Evolutionary conservation across 75 land plant species (phyloP).

Genomic region (Chamaecyparis obtusa): DNA sequence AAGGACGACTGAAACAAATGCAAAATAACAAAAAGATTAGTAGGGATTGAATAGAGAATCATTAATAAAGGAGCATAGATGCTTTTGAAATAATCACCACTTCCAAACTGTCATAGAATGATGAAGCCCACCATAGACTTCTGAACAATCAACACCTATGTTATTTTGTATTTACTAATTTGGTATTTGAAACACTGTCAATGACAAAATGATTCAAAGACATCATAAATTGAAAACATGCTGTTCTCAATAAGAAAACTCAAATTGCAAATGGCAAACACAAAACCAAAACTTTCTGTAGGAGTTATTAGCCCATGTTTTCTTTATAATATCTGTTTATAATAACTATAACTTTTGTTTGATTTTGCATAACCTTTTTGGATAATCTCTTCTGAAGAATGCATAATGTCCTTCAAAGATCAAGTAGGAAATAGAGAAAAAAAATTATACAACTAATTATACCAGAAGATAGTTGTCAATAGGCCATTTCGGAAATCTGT

Average conservation of each 20-base stretch:
- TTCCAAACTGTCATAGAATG: too few relatives aligned
- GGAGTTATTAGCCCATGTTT: too few relatives aligned
- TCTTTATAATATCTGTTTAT: too few relatives aligned
- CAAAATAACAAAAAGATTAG: neutral
- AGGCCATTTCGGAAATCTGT: too few relatives aligned
- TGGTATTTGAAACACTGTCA: too few relatives aligned
- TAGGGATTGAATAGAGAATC: neutral
- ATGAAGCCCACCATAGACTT: neutral
- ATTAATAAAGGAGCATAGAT: neutral
- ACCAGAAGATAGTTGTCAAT: too few relatives aligned
- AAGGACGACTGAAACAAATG: slow-evolving; percentile 36
- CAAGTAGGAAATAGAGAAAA: neutral
- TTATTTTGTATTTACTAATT: too few relatives aligned
- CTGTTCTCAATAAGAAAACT: neutral
- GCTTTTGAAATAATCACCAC: too few relatives aligned
- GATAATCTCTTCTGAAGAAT: neutral
- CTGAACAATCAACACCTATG: neutral
- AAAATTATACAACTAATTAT: too few relatives aligned
- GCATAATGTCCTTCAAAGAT: neutral
- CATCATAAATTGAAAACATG: neutral
- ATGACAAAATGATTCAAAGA: neutral
- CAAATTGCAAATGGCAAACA: neutral
- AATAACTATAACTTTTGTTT: neutral
- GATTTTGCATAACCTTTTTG: neutral
- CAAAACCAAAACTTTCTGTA: too few relatives aligned